phyloP scores from a whole-genome alignment of 1,139 yeast species.

The Yamadazyma spencermartinsiae region DNA sequence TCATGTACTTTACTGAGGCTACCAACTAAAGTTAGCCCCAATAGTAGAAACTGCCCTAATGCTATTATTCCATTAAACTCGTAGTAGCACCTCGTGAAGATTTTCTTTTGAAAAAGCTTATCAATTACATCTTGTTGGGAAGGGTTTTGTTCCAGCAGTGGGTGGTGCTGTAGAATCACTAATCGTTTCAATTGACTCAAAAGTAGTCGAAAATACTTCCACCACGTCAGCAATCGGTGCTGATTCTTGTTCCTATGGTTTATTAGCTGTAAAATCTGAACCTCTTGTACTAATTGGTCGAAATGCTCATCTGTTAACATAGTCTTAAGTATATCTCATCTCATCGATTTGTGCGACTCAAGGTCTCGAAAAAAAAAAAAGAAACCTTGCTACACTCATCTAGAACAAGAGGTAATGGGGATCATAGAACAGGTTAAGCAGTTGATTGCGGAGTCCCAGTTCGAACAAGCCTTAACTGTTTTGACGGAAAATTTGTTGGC shows the following conservation, averaged over 20 bases:
- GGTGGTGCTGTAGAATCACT: neutral
- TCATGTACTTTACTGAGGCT: slow-evolving; percentile 47
- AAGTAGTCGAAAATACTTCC: slow-evolving; percentile 65
- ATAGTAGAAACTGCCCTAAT: slow-evolving; percentile 72
- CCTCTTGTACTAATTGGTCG: slow-evolving; percentile 38
- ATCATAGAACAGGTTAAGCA: slow-evolving; percentile 27
- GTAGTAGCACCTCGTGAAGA: slow-evolving; percentile 54
- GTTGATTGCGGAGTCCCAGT: slow-evolving; percentile 39
- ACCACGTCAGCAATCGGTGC: slow-evolving; percentile 75
- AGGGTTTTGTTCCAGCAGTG: slow-evolving; percentile 9
- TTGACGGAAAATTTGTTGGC: slow-evolving; percentile 30
- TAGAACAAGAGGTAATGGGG: slow-evolving; percentile 4
- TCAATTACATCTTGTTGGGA: slow-evolving; percentile 24
- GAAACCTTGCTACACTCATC: neutral
- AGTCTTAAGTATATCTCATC: neutral
- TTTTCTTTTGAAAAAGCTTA: slow-evolving; percentile 32
- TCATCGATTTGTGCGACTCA: slow-evolving; percentile 2
- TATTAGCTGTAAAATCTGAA: slow-evolving; percentile 55
- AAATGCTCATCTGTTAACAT: neutral
- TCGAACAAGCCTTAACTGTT: slow-evolving; percentile 40
- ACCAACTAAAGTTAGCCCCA: slow-evolving; percentile 74
- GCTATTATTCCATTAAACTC: slow-evolving; percentile 69
- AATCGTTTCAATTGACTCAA: slow-evolving; percentile 56
- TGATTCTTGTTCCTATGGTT: slow-evolving; percentile 77
- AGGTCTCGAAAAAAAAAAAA: slow-evolving; percentile 5